Percentiles rank a stretch among this genome's conserved stretches.
These are phyloP conservation scores for Malassezia globosa DNA, from an alignment of 1,284 basidiomycete genomes.

Conservation along the genomic window DNA sequence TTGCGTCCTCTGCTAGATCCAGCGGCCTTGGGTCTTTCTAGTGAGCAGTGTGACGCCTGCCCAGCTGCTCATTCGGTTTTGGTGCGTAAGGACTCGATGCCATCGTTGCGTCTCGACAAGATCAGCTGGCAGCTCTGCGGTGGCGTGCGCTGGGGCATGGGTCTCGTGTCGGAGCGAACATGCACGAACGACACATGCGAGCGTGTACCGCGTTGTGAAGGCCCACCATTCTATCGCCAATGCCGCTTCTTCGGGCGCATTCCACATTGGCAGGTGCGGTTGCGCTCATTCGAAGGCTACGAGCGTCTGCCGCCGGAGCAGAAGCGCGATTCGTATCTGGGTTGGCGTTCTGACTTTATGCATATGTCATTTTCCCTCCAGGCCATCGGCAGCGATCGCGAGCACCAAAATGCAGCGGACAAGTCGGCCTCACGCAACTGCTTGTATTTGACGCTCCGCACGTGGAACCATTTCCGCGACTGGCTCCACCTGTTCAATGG, in stretches of 20 bases:
- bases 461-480: slow-evolving; percentile 78
- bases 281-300: slow-evolving; percentile 54
- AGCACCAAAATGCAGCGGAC: slow-evolving; percentile 34
- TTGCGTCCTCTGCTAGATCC: slow-evolving; percentile 50
- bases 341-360: slow-evolving; percentile 85
- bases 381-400: slow-evolving; percentile 49
- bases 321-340: slow-evolving; percentile 64
- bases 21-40: slow-evolving; percentile 48
- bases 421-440: slow-evolving; percentile 53
- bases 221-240: slow-evolving; percentile 58
- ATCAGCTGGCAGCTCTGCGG: slow-evolving; percentile 58
- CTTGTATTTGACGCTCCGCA: slow-evolving; percentile 74
- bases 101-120: slow-evolving; percentile 27
- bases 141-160: slow-evolving; percentile 83
- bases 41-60: not conserved
- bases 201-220: slow-evolving; percentile 51
- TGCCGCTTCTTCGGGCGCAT: slow-evolving; percentile 74
- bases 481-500: slow-evolving; percentile 83
- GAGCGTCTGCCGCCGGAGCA: slow-evolving; percentile 33
- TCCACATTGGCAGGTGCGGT: slow-evolving; percentile 68
- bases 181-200: slow-evolving; percentile 63
- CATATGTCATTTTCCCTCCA: slow-evolving; percentile 81
- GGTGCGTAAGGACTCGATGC: not conserved
- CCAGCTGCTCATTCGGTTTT: not conserved
- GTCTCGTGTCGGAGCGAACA: slow-evolving; percentile 70